These are phyloP conservation scores for Aspergillus sclerotiicarbonarius DNA, from an alignment of 495 filamentous ascomycete species.

Conservation along the genomic window DNA sequence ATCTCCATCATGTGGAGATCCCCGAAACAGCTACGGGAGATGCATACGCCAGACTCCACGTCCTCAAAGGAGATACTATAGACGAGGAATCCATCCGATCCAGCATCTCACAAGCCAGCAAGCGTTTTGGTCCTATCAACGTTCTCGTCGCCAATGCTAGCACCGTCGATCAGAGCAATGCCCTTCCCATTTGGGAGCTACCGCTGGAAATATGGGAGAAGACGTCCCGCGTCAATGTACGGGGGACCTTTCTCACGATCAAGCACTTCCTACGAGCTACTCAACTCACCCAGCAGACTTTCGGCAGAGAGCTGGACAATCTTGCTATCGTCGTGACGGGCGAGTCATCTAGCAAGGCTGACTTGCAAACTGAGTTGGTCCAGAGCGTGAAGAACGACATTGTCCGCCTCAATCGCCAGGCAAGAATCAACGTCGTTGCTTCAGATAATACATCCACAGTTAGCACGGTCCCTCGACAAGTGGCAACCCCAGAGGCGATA, in stretches of 20 bases:
- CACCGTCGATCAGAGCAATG: slow-evolving; percentile 42
- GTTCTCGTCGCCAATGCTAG: slow-evolving; percentile 54
- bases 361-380: slow-evolving; percentile 54
- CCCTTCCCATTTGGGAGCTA: slow-evolving; percentile 54
- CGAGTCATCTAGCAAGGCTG: slow-evolving; percentile 52
- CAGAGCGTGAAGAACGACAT: slow-evolving; percentile 56
- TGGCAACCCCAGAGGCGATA: slow-evolving; percentile 50
- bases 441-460: slow-evolving; percentile 23
- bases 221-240: slow-evolving; percentile 48
- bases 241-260: slow-evolving; percentile 56
- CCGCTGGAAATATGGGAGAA: slow-evolving; percentile 51
- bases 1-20: slow-evolving; percentile 31
- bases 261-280: slow-evolving; percentile 54
- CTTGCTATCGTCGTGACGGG: slow-evolving; percentile 56
- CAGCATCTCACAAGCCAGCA: slow-evolving; percentile 39
- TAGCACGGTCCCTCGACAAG: slow-evolving; percentile 42
- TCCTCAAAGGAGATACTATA: slow-evolving; percentile 45
- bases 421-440: slow-evolving; percentile 55
- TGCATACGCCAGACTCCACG: slow-evolving; percentile 32
- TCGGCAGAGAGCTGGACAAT: slow-evolving; percentile 41
- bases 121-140: slow-evolving; percentile 52
- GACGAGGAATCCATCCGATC: slow-evolving; percentile 46
- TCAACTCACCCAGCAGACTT: slow-evolving; percentile 29
- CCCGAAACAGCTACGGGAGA: slow-evolving; percentile 22
- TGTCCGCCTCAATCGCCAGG: slow-evolving; percentile 47